Conservation (phyloP, 106 monocot genomes). For the Apostasia ramifera region DNA sequence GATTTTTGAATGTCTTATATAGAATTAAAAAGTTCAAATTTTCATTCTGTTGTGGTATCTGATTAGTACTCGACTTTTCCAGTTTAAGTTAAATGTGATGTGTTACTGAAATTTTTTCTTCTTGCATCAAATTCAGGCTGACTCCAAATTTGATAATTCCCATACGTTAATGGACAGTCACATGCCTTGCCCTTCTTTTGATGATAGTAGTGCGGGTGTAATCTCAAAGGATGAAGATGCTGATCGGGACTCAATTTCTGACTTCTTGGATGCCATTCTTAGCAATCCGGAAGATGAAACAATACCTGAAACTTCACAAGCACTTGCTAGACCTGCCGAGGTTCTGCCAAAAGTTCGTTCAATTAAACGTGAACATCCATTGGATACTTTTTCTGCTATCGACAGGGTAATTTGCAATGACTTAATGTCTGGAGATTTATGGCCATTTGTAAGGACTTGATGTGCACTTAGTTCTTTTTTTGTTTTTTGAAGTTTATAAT, state of each 20-base stretch:
- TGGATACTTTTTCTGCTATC: neutral
- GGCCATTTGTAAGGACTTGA: neutral
- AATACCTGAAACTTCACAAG: neutral
- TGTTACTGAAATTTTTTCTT: neutral
- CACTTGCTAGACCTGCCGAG: neutral
- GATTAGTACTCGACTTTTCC: neutral
- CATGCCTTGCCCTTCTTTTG: neutral
- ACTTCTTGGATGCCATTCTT: constrained; percentile 20
- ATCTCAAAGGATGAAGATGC: neutral
- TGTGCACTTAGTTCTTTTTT: neutral
- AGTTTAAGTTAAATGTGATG: neutral
- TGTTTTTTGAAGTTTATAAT: neutral
- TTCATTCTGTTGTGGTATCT: too few species aligned
- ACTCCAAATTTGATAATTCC: constrained; percentile 3
- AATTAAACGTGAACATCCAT: neutral
- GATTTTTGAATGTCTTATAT: too few species aligned
- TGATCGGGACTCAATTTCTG: constrained; percentile 13
- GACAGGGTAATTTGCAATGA: neutral
- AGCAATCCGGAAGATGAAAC: neutral
- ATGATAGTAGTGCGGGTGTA: constrained; percentile 1
- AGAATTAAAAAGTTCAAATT: too few species aligned
- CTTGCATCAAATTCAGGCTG: constrained; percentile 8
- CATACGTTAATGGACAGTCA: neutral
- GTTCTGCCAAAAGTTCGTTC: neutral
- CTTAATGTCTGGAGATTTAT: neutral